phyloP scores from a whole-genome alignment of 352 stramenopile genomes.

The Pythium dissimile region DNA sequence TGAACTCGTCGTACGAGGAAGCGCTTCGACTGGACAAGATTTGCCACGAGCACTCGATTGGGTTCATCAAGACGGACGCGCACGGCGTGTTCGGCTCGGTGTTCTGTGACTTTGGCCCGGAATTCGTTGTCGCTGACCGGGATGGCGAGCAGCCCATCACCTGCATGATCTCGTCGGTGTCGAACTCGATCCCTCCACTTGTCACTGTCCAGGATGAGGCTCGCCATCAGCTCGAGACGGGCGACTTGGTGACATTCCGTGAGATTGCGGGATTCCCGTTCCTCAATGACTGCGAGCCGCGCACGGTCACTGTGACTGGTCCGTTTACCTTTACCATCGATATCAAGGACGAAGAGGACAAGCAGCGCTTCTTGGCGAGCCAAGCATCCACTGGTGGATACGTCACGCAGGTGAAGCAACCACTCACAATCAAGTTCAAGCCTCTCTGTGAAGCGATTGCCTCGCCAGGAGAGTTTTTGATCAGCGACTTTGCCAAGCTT shows the following conservation, averaged over 20 bases:
- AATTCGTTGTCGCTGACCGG: slow-evolving; percentile 93
- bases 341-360: slow-evolving; percentile 63
- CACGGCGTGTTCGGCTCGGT: slow-evolving; percentile 94
- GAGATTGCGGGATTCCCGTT: slow-evolving; percentile 92
- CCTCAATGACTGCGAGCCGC: slow-evolving; percentile 71
- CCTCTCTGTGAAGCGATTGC: slow-evolving; percentile 80
- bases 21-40: slow-evolving; percentile 77
- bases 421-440: slow-evolving; percentile 92
- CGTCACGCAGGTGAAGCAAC: slow-evolving; percentile 96
- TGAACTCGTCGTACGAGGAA: slow-evolving; percentile 72
- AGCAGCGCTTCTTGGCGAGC: slow-evolving; percentile 57
- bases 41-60: slow-evolving; percentile 81
- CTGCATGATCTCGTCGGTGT: slow-evolving; percentile 93
- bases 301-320: slow-evolving; percentile 80
- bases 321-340: slow-evolving; percentile 98
- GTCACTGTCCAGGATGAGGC: slow-evolving; percentile 98
- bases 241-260: slow-evolving; percentile 95
- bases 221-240: slow-evolving; percentile 95
- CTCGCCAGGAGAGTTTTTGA: slow-evolving; percentile 93
- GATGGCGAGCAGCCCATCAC: slow-evolving; percentile 92
- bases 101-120: slow-evolving; percentile 98
- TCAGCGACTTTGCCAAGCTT: slow-evolving; percentile 98
- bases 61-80: slow-evolving; percentile 92
- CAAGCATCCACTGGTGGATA: slow-evolving; percentile 79
- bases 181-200: slow-evolving; percentile 72